These are phyloP conservation scores for Lactifluus volemus DNA, from an alignment of 768 basidiomycete genomes.

Conservation along the genomic window DNA sequence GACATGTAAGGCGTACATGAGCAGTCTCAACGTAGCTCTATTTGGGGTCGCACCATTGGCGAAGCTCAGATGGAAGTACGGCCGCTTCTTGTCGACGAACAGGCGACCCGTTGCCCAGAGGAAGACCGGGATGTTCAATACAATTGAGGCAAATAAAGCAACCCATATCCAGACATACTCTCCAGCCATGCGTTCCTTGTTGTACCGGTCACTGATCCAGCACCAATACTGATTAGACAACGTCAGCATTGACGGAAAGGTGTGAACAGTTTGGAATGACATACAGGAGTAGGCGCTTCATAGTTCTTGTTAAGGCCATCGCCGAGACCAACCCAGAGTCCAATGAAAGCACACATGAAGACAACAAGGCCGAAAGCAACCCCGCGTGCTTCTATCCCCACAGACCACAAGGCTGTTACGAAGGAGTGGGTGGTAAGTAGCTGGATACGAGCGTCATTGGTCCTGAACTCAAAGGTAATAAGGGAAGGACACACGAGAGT, in stretches of 20 bases:
- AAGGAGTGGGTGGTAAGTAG: constrained; percentile 33
- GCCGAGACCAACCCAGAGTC: background rate
- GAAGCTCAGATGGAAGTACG: constrained; percentile 26
- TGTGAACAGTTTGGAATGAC: background rate
- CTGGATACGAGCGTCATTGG: background rate
- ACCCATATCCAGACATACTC: constrained; percentile 27
- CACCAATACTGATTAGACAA: background rate
- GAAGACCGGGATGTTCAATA: constrained; percentile 30
- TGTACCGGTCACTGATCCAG: background rate
- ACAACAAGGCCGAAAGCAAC: constrained; percentile 18
- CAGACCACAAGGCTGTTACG: constrained; percentile 29
- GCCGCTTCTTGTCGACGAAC: constrained; percentile 23
- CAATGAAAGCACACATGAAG: background rate
- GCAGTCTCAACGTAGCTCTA: no score
- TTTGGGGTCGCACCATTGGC: no score
- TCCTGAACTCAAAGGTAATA: no score
- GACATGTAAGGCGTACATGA: no score
- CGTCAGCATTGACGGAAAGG: background rate
- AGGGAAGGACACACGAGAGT: constrained; percentile 28
- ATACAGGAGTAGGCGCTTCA: constrained; percentile 30
- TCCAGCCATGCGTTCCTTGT: background rate
- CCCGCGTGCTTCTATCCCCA: constrained; percentile 22
- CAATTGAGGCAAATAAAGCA: constrained; percentile 28
- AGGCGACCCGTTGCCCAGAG: constrained; percentile 17
- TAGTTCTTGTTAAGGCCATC: constrained; percentile 16